These are phyloP conservation scores for Melaleuca quinquenervia DNA, from an alignment of 345 rosid species.

Conservation along the genomic window DNA sequence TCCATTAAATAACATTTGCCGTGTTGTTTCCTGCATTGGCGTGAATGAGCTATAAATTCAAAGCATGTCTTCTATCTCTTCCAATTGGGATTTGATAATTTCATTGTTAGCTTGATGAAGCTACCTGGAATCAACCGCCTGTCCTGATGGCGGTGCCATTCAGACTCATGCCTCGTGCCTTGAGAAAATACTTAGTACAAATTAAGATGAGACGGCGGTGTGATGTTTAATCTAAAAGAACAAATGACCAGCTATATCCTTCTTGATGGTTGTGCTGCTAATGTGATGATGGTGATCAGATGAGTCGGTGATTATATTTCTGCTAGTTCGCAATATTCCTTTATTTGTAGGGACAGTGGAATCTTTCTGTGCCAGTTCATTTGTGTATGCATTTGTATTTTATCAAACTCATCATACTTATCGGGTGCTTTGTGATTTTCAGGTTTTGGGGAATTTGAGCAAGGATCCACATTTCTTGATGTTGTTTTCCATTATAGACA, in stretches of 20 bases:
- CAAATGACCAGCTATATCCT: not conserved
- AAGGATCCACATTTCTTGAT: slow-evolving; percentile 59
- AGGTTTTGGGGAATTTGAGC: slow-evolving; percentile 75
- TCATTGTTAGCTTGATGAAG: not conserved
- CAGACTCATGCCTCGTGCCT: not conserved
- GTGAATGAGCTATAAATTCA: not conserved
- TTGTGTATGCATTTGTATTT: not conserved
- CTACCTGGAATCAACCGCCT: not conserved
- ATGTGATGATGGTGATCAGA: not conserved
- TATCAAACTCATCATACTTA: not conserved
- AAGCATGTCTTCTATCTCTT: not conserved
- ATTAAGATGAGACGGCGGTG: not conserved
- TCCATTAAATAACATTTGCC: not conserved
- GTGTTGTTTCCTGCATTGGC: not conserved
- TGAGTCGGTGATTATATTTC: not conserved
- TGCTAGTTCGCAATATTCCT: not conserved
- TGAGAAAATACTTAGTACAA: not conserved
- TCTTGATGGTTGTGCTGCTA: not conserved
- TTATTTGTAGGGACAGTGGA: not conserved
- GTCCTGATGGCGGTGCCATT: not conserved
- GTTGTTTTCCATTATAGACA: slow-evolving; percentile 70
- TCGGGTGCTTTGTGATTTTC: slow-evolving; percentile 16
- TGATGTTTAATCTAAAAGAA: not conserved
- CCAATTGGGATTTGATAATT: not conserved
- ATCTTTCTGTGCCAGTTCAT: not conserved